Conservation (phyloP, 2,329 filamentous ascomycete species). For the Endoconidiophora polonica region DNA sequence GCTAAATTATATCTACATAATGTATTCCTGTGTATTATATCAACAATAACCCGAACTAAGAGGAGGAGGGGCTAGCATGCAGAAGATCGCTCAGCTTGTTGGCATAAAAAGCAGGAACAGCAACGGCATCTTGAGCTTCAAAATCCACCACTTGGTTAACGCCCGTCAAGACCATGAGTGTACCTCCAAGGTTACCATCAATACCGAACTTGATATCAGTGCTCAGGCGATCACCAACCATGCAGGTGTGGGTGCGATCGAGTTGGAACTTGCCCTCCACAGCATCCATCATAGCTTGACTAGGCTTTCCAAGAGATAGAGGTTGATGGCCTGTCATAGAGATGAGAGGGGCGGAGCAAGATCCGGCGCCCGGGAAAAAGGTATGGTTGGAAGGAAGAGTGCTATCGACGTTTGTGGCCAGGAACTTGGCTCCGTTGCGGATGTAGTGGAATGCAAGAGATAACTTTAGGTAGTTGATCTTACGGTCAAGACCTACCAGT, state of each 20-base stretch:
- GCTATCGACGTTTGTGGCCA: conserved; percentile 86
- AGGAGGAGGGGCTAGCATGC: conserved; percentile 5
- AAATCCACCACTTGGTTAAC: conserved; percentile 76
- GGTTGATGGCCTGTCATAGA: conserved; percentile 57
- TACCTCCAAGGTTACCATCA: conserved; percentile 78
- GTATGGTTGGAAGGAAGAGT: conserved; percentile 68
- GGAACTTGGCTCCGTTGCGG: conserved; percentile 61
- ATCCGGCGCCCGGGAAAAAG: conserved; percentile 84
- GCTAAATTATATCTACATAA: conserved; percentile 4
- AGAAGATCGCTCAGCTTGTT: conserved; percentile 66
- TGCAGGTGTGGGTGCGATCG: conserved; percentile 70
- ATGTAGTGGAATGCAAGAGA: conserved; percentile 76
- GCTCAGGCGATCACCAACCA: conserved; percentile 87
- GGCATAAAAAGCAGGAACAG: conserved; percentile 68
- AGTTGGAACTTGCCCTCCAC: conserved; percentile 92
- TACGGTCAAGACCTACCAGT: conserved; percentile 79
- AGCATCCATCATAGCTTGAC: conserved; percentile 98
- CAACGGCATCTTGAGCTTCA: conserved; percentile 47
- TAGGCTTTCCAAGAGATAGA: conserved; percentile 76
- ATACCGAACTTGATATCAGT: conserved; percentile 95
- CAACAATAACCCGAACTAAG: neutral
- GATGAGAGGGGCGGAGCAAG: conserved; percentile 59
- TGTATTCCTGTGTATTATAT: neutral
- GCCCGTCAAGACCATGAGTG: conserved; percentile 77
- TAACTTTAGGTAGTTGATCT: conserved; percentile 89